phyloP scores from a whole-genome alignment of 176 grass and related monocot genomes.

The Guadua angustifolia region DNA sequence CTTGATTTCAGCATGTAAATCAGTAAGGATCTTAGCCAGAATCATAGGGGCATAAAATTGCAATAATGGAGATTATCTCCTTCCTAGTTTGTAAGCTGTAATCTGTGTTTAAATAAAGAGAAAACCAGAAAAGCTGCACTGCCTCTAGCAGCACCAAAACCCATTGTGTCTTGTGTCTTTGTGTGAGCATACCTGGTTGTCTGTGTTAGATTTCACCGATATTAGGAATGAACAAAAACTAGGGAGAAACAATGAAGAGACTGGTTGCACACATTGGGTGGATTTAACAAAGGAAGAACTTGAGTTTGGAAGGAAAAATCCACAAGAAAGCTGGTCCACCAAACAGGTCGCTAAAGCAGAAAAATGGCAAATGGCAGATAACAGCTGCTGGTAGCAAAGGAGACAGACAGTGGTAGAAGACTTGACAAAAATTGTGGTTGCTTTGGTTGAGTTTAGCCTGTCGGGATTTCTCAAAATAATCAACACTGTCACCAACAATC shows the following conservation, averaged over 20 bases:
- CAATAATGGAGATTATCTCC: too few relatives aligned
- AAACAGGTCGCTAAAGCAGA: background rate
- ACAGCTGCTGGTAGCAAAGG: background rate
- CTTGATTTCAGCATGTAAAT: too few relatives aligned
- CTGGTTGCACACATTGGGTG: background rate
- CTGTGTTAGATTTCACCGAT: too few relatives aligned
- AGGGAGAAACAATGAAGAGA: background rate
- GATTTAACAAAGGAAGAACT: background rate
- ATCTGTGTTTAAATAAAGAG: too few relatives aligned
- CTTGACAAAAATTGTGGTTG: background rate
- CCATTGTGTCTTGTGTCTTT: too few relatives aligned
- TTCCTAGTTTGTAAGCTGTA: too few relatives aligned
- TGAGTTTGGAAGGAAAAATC: background rate
- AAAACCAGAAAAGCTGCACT: too few relatives aligned
- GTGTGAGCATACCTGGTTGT: too few relatives aligned
- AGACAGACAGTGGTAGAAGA: background rate
- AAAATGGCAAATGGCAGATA: background rate
- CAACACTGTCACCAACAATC: background rate
- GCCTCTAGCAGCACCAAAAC: too few relatives aligned
- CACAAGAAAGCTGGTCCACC: background rate
- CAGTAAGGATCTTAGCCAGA: too few relatives aligned
- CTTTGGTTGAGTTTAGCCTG: background rate
- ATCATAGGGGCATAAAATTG: too few relatives aligned
- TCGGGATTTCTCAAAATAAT: background rate
- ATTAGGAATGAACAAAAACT: background rate